Evolutionary conservation across 345 rosid species (phyloP), one percentile per base, ranked within the genome.

Genomic region (Dipteronia dyeriana): DNA sequence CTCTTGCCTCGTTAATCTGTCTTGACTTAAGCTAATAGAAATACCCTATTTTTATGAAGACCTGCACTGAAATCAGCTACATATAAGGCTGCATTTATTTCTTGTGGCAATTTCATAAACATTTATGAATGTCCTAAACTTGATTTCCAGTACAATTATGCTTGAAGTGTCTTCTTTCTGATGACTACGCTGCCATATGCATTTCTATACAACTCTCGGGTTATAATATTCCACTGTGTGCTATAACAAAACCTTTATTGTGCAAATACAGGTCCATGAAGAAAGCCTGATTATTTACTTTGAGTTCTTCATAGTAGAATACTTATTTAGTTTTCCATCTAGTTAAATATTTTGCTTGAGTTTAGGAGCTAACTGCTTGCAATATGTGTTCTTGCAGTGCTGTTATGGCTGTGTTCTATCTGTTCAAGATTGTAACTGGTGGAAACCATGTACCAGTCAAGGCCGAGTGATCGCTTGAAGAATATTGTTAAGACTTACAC

Each of bases 351-450:
- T 75, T 60, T 29, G n/a, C 65, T 80, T 56, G 23, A 66, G 25
- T 26, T 66, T 31, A 20, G n/a, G 78, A 69, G 81, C 73, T 66
- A 45, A 69, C 2, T 16, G 61, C 76, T 59, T 54, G 65, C 63
- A 20, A 56, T 60, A 47, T 66, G 16, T 63, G 78, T 73, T 75
- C 73, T 83, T 85, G 93, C 97, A 96, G 99, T 85, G 94, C 87
- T 81, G 87, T 96, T 57, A 94, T 96, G 99, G 87, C 97, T 31
- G 82, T 69, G 41, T 96, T 94, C 84, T 96, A 91, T 84, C 79
- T 92, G 25, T 92, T 87, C 88, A 96, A 96, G 90, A 75, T 92
- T 61, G 91, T 90, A 0, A 91, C 92, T 4, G 98, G 97, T 26
- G 97, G 99, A 76, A 96, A 94, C 81, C 97, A 87, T 68, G 75